phyloP scores from a whole-genome alignment of 345 rosid species.

The Melastoma malabathricum region DNA sequence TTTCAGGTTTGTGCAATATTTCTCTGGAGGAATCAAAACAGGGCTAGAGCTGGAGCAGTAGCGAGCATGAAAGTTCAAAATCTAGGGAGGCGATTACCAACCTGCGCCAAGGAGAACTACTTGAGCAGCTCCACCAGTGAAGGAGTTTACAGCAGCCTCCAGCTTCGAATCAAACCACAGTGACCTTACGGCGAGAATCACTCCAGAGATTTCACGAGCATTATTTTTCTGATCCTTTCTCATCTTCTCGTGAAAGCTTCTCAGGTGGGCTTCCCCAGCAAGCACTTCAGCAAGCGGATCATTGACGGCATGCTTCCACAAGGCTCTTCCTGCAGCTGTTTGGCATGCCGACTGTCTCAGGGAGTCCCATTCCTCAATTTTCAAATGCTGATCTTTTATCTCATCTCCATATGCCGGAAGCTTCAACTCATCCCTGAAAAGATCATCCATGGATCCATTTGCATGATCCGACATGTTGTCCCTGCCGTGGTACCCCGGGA shows the following conservation, averaged over 20 bases:
- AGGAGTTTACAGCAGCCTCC: conserved; percentile 59
- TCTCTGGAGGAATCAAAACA: too few relatives aligned
- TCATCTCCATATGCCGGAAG: conserved; percentile 32
- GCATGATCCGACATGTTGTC: conserved; percentile 31
- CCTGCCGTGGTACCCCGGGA: conserved; percentile 2
- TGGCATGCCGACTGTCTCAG: conserved; percentile 69
- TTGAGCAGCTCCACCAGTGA: conserved; percentile 32
- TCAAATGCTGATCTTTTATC: conserved; percentile 46
- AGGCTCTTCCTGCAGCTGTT: conserved; percentile 84
- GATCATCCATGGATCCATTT: conserved; percentile 23
- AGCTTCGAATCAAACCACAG: conserved; percentile 83
- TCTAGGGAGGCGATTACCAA: conserved; percentile 6
- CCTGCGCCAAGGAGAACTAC: conserved; percentile 96
- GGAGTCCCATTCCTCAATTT: conserved; percentile 59
- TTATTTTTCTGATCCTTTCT: conserved; percentile 50
- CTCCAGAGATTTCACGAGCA: conserved; percentile 71
- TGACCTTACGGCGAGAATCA: conserved; percentile 72
- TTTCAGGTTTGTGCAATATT: too few relatives aligned
- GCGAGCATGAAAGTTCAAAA: background rate
- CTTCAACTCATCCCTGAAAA: conserved; percentile 40
- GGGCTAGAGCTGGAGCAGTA: background rate
- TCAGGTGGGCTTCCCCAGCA: conserved; percentile 71
- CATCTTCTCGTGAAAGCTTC: conserved; percentile 62
- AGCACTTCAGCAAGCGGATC: conserved; percentile 74
- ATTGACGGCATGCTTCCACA: conserved; percentile 70